Conservation (phyloP, 441 rosid genomes). For the Adansonia grandidieri region DNA sequence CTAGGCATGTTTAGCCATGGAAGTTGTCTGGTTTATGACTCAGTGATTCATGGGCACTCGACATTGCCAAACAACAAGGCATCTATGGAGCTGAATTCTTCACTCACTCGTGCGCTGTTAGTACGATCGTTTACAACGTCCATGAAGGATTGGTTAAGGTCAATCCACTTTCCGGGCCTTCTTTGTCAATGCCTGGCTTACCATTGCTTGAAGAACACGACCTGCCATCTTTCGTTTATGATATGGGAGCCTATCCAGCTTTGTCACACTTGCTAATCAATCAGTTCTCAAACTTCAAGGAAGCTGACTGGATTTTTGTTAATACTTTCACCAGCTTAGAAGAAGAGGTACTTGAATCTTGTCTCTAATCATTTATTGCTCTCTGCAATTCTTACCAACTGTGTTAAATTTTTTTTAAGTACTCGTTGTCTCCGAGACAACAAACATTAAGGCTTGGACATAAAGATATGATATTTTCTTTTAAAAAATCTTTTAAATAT, state of each 20-base stretch:
- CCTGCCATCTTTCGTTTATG: conserved; percentile 33
- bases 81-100: conserved; percentile 40
- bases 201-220: conserved; percentile 28
- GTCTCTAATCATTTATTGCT: too few species aligned
- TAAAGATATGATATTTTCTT: too few species aligned
- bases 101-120: conserved; percentile 42
- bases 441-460: too few species aligned
- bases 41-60: conserved; percentile 36
- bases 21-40: conserved; percentile 40
- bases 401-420: too few species aligned
- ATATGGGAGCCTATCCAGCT: conserved; percentile 13
- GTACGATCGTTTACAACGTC: conserved; percentile 26
- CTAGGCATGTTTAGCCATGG: background rate
- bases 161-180: conserved; percentile 12
- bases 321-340: conserved; percentile 41
- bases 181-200: conserved; percentile 19
- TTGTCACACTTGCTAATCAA: background rate
- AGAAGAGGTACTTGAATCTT: conserved; percentile 38
- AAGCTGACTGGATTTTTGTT: conserved; percentile 31
- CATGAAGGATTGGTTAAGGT: conserved; percentile 31
- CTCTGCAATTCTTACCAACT: too few species aligned
- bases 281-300: conserved; percentile 33
- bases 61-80: conserved; percentile 36
- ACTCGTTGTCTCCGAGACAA: too few species aligned
- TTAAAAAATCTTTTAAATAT: too few species aligned